Conservation (phyloP, 73 alveolate species). For the Paramecium pentaurelia region DNA sequence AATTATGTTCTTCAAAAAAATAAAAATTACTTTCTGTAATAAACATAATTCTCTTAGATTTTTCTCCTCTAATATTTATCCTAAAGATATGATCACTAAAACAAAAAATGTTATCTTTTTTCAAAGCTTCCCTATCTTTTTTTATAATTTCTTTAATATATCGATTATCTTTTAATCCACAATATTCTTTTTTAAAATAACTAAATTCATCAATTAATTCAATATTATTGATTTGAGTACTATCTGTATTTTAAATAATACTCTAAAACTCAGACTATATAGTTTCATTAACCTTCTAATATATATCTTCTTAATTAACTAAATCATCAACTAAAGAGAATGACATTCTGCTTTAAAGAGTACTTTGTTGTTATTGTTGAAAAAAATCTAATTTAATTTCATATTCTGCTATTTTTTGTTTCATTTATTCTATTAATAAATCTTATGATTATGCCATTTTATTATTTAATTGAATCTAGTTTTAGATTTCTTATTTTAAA, state of each 20-base stretch:
- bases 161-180: not conserved
- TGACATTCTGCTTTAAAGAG: not conserved
- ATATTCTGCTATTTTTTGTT: not conserved
- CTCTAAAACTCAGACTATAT: not conserved
- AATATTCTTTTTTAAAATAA: not conserved
- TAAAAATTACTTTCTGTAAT: not conserved
- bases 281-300: not conserved
- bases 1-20: conserved; percentile 21
- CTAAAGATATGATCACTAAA: not conserved
- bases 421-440: not conserved
- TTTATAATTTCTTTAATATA: not conserved
- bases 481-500: not conserved
- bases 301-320: not conserved
- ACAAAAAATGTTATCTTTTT: not conserved
- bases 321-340: not conserved
- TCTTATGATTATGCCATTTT: not conserved
- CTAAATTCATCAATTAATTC: not conserved
- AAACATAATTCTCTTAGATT: conserved; percentile 2
- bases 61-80: not conserved
- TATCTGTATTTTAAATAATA: not conserved
- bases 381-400: not conserved
- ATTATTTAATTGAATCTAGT: not conserved
- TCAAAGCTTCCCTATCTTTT: not conserved
- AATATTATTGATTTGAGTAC: not conserved
- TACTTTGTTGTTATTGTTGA: not conserved